phyloP scores from a whole-genome alignment of 176 grass and related monocot genomes.

The Oryza glaberrima region DNA sequence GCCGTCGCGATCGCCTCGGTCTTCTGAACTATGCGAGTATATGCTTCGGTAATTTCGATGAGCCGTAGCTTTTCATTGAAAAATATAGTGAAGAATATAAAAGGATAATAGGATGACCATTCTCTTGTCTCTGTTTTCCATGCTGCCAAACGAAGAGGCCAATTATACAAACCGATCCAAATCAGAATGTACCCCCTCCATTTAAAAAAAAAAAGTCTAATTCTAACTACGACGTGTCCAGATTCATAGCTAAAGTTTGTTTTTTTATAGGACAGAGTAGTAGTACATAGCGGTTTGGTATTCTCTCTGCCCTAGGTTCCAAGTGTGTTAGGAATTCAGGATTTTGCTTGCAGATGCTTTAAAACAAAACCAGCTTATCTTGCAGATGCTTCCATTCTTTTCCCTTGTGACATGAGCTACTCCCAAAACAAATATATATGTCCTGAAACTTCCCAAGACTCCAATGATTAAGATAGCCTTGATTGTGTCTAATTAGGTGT shows the following conservation, averaged over 20 bases:
- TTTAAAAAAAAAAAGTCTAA: no score
- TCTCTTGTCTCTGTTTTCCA: constrained; percentile 24
- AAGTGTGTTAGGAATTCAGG: constrained; percentile 42
- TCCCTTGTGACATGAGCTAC: constrained; percentile 17
- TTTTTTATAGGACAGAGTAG: no score
- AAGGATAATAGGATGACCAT: constrained; percentile 8
- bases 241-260: no score
- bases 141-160: constrained; percentile 30
- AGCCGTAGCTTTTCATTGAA: not conserved
- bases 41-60: not conserved
- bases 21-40: not conserved
- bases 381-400: constrained; percentile 32
- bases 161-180: constrained; percentile 18
- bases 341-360: constrained; percentile 38
- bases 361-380: not conserved
- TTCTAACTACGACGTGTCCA: no score
- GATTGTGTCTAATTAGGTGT: constrained; percentile 34
- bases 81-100: not conserved
- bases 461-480: constrained; percentile 23
- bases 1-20: not conserved
- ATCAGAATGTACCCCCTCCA: not conserved
- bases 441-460: constrained; percentile 21
- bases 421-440: not conserved
- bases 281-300: not conserved
- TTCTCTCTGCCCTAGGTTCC: not conserved